Conservation (phyloP, 2,329 filamentous ascomycete species). For the Monosporascus sp. region DNA sequence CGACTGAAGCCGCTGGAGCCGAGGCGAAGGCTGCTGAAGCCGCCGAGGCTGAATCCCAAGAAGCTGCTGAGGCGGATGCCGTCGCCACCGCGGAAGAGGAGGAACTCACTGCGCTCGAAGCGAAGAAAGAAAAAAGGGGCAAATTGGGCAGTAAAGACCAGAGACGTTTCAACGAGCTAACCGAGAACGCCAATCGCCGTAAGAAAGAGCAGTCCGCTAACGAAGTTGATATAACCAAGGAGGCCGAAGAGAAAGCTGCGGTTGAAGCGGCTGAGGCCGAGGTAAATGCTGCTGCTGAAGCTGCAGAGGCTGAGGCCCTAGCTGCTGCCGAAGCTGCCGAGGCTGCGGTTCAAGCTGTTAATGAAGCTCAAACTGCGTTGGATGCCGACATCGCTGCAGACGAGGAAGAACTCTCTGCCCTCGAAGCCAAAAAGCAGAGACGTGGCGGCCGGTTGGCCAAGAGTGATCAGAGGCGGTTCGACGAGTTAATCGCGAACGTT, state of each 20-base stretch:
- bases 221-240: slow-evolving; percentile 30
- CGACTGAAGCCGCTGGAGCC: slow-evolving; percentile 7
- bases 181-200: slow-evolving; percentile 24
- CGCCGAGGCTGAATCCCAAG: slow-evolving; percentile 19
- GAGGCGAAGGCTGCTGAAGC: slow-evolving; percentile 21
- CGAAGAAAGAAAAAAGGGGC: slow-evolving; percentile 28
- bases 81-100: slow-evolving; percentile 1
- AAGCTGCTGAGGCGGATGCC: slow-evolving; percentile 7
- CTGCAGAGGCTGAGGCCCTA: slow-evolving; percentile 9
- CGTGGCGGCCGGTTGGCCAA: slow-evolving; percentile 40
- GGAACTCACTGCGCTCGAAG: slow-evolving; percentile 8
- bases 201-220: slow-evolving; percentile 30
- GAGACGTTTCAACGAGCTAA: slow-evolving; percentile 16
- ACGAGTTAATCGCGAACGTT: slow-evolving; percentile 30
- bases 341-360: slow-evolving; percentile 8
- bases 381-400: slow-evolving; percentile 4
- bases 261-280: slow-evolving; percentile 12
- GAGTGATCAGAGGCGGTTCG: slow-evolving; percentile 41
- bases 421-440: slow-evolving; percentile 45
- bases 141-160: slow-evolving; percentile 33
- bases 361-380: slow-evolving; percentile 1
- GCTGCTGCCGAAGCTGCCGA: slow-evolving; percentile 7
- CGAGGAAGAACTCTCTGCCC: slow-evolving; percentile 29
- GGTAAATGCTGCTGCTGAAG: slow-evolving; percentile 9
- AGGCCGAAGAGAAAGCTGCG: background rate